Percentiles rank a stretch among this genome's conserved stretches.
phyloP scores from a whole-genome alignment of 2,329 filamentous ascomycete genomes.

The Pseudogymnoascus sp. region DNA sequence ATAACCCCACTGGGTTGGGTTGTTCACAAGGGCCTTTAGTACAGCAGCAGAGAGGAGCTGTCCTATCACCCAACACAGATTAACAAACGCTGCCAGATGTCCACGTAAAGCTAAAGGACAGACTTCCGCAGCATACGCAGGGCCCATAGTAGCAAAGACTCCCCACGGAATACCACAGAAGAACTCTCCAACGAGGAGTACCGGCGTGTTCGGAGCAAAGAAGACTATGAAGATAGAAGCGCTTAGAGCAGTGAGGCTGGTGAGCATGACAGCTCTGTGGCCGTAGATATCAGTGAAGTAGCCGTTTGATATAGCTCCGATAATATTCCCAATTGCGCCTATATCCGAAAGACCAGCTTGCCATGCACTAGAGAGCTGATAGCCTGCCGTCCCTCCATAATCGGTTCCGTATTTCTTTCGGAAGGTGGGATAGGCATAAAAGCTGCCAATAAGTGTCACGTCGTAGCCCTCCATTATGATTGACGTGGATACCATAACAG shows the following conservation, averaged over 20 bases:
- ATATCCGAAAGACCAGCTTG: constrained; percentile 35
- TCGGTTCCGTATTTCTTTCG: constrained; percentile 24
- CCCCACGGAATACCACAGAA: constrained; percentile 42
- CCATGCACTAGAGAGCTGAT: constrained; percentile 35
- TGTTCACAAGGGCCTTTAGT: constrained; percentile 35
- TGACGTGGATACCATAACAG: constrained; percentile 29
- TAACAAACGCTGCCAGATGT: constrained; percentile 45
- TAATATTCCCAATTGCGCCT: constrained; percentile 33
- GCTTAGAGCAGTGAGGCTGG: constrained; percentile 35
- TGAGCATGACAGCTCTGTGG: constrained; percentile 39
- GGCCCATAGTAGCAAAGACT: constrained; percentile 37
- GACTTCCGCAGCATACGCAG: constrained; percentile 35
- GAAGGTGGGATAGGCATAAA: constrained; percentile 28
- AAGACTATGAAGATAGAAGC: constrained; percentile 41
- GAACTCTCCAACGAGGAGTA: constrained; percentile 38
- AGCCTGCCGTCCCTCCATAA: constrained; percentile 21
- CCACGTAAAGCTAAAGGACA: constrained; percentile 43
- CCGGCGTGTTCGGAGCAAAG: constrained; percentile 37
- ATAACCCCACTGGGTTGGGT: constrained; percentile 39
- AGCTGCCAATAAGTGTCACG: constrained; percentile 27
- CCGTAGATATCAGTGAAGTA: constrained; percentile 40
- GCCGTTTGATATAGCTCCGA: constrained; percentile 36
- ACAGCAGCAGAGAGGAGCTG: constrained; percentile 40
- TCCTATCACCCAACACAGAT: constrained; percentile 43
- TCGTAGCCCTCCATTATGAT: constrained; percentile 35